phyloP scores from a whole-genome alignment of 441 rosid species.

The Macaranga tanarius region DNA sequence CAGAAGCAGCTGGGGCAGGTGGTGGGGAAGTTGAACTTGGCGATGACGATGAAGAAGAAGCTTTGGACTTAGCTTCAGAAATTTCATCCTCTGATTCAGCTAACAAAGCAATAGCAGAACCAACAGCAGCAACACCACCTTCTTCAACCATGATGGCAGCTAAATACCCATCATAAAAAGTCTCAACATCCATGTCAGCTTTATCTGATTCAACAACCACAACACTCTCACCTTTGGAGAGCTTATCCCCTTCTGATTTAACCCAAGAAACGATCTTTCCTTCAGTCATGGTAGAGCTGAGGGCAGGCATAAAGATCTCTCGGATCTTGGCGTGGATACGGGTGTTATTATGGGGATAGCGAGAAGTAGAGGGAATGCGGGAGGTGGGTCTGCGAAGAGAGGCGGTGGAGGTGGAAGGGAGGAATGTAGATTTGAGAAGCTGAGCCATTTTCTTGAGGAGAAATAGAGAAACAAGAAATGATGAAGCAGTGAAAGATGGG shows the following conservation, averaged over 20 bases:
- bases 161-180: slow-evolving; percentile 83
- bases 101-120: slow-evolving; percentile 83
- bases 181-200: slow-evolving; percentile 97
- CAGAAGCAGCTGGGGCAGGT: slow-evolving; percentile 10
- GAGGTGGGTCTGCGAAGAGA: slow-evolving; percentile 23
- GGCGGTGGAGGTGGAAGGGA: slow-evolving; percentile 34
- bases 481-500: background rate
- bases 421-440: slow-evolving; percentile 58
- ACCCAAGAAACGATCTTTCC: slow-evolving; percentile 95
- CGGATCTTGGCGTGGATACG: slow-evolving; percentile 70
- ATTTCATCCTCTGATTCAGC: slow-evolving; percentile 79
- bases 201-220: slow-evolving; percentile 94
- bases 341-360: slow-evolving; percentile 17
- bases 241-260: slow-evolving; percentile 86
- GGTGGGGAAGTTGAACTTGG: background rate
- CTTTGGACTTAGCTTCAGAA: slow-evolving; percentile 64
- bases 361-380: slow-evolving; percentile 21
- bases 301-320: slow-evolving; percentile 95
- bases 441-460: slow-evolving; percentile 42
- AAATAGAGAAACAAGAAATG: background rate
- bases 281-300: slow-evolving; percentile 93
- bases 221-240: slow-evolving; percentile 81
- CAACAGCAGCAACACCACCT: slow-evolving; percentile 85
- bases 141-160: slow-evolving; percentile 94
- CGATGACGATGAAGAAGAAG: slow-evolving; percentile 31